phyloP scores from a whole-genome alignment of 2,329 filamentous ascomycete genomes.

The Beauveria caledonica region DNA sequence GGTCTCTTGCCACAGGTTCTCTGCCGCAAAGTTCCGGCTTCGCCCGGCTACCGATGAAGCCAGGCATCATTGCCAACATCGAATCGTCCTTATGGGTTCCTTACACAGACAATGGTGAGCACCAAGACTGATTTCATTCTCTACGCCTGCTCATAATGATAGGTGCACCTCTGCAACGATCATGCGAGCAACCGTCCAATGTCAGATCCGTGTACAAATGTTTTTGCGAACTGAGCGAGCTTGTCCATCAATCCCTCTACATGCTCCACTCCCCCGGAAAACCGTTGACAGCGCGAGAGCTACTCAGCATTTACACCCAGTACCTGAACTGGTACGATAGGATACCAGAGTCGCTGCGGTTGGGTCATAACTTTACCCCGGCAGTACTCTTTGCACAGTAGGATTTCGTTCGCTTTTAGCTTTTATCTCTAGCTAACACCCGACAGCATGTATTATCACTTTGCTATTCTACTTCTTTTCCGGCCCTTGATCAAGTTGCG shows the following conservation, averaged over 20 bases:
- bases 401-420: constrained; percentile 22
- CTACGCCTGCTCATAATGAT: constrained; percentile 2
- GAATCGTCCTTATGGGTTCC: constrained; percentile 53
- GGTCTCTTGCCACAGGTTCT: constrained; percentile 56
- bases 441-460: constrained; percentile 60
- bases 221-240: constrained; percentile 64
- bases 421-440: constrained; percentile 3
- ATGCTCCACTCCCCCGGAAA: constrained; percentile 63
- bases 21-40: constrained; percentile 52
- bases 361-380: constrained; percentile 63
- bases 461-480: constrained; percentile 64
- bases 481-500: constrained; percentile 59
- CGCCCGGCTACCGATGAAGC: constrained; percentile 49
- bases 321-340: constrained; percentile 65
- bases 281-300: constrained; percentile 53
- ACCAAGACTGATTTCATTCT: background rate
- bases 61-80: constrained; percentile 50
- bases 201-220: constrained; percentile 60
- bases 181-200: constrained; percentile 56
- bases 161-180: constrained; percentile 46
- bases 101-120: constrained; percentile 49
- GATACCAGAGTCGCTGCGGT: constrained; percentile 54
- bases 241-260: constrained; percentile 64
- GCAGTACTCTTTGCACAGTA: constrained; percentile 68
- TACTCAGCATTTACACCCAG: constrained; percentile 57